These are phyloP conservation scores for Suillus cothurnatus DNA, from an alignment of 768 basidiomycete species.

Conservation along the genomic window DNA sequence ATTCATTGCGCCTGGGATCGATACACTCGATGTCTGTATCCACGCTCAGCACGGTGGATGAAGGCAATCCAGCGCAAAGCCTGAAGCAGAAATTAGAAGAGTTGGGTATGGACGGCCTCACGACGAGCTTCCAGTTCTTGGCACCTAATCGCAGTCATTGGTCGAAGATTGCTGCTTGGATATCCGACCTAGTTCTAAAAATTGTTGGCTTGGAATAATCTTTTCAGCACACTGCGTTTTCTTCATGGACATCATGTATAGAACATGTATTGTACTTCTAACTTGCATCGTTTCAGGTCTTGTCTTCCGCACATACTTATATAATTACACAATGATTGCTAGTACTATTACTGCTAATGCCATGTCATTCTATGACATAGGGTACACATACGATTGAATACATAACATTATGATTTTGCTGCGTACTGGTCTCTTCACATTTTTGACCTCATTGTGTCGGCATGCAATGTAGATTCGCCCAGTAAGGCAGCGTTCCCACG, in stretches of 20 bases:
- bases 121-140: constrained; percentile 73
- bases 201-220: constrained; percentile 44
- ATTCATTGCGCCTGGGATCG: constrained; percentile 43
- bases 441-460: not conserved
- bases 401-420: not conserved
- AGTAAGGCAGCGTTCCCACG: not conserved
- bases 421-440: not conserved
- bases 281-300: constrained; percentile 7
- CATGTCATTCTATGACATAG: not conserved
- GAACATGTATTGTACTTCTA: constrained; percentile 18
- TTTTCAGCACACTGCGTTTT: constrained; percentile 8
- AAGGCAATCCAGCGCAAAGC: constrained; percentile 42
- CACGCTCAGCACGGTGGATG: constrained; percentile 66
- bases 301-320: constrained; percentile 14
- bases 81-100: constrained; percentile 65
- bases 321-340: constrained; percentile 7
- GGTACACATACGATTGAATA: constrained; percentile 5
- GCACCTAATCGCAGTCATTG: constrained; percentile 55
- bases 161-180: constrained; percentile 74
- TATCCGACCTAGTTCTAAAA: constrained; percentile 59
- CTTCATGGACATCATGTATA: constrained; percentile 18
- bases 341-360: constrained; percentile 5
- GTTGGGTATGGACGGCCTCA: constrained; percentile 71
- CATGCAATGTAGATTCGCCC: not conserved
- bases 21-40: constrained; percentile 58